Base-by-base conservation (phyloP, 768 basidiomycete genomes). In the Macrolepiota albuminosa region DNA sequence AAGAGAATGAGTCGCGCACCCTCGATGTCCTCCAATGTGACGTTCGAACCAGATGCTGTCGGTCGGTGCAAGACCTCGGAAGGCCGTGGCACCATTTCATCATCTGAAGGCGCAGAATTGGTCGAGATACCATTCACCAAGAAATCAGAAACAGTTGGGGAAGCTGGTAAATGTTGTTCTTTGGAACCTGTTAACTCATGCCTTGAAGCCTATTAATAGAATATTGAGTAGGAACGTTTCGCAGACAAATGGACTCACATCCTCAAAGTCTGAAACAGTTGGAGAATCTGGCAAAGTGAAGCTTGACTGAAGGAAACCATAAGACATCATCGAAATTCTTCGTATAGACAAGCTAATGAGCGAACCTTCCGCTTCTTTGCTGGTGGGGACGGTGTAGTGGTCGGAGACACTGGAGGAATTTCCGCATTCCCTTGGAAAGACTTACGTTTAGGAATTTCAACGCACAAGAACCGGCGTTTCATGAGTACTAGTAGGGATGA, bases 211-310 rank as follows among this genome's bases (percentile, higher is more conserved):
- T 48, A 40, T 26, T 50, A 46, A 21, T 24, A 29, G 21, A 48
- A 45, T 3, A 11, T 37, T 56, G 18, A 37, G n/a, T 1, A 46
- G n/a, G 6, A 10, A 46, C 39, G 14, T n/a, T 42, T 51, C 24
- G 21, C 9, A 31, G 14, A 13, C 24, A 18, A 33, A 29, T 29
- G 31, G 3, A 31, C 54, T 54, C 45, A 56, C 60, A 56, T 56
- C 42, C 42, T 60, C 66, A 45, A 66, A 64, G 21, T 67, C 66
- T 33, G 66, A 67, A 13, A 66, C 64, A 5, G 64, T 67, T 3
- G 66, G 66, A 7, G 66, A 67, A 47, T 24, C 34, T 3, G 60
- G 60, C 16, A 54, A 29, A 39, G 16, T 24, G 29, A 52, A 46
- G 37, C 45, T 34, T 14, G 43, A 36, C 36, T 51, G 29, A 26